These are phyloP conservation scores for Fraxinus excelsior DNA, from an alignment of 257 asterid species.

Conservation along the genomic window DNA sequence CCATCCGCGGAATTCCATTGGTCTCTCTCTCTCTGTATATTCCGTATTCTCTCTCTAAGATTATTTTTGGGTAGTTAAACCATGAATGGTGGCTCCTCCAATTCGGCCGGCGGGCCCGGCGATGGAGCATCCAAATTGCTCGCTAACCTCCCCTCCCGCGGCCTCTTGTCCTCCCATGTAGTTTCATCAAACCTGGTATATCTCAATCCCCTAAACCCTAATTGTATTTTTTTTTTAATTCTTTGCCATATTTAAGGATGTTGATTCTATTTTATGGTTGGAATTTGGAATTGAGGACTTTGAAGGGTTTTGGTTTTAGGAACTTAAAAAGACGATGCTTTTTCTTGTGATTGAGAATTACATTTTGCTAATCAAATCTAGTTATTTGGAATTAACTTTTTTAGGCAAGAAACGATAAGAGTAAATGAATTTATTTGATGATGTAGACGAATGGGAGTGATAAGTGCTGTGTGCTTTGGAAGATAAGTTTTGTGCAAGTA, in stretches of 20 bases:
- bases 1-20: not conserved
- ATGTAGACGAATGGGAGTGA: not conserved
- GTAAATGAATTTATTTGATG: not conserved
- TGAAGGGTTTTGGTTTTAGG: constrained; percentile 7
- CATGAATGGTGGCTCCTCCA: constrained; percentile 40
- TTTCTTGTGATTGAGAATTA: not conserved
- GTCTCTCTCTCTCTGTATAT: not conserved
- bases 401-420: not conserved
- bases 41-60: not conserved
- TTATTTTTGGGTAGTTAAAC: constrained; percentile 10
- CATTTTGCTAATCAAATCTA: not conserved
- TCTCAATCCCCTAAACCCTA: constrained; percentile 21
- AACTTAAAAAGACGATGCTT: not conserved
- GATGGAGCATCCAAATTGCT: constrained; percentile 53
- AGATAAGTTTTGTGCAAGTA: not conserved
- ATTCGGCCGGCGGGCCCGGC: constrained; percentile 28
- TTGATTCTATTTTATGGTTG: not conserved
- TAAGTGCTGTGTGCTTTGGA: not conserved
- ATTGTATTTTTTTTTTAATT: not conserved
- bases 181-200: constrained; percentile 59
- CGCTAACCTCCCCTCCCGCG: constrained; percentile 66
- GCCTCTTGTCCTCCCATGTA: constrained; percentile 61
- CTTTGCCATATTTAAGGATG: not conserved
- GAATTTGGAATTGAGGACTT: not conserved
- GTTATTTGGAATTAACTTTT: not conserved